Percentiles rank a stretch among this genome's conserved stretches.
phyloP scores from a whole-genome alignment of 176 grass and related monocot species.

The Stipa capillata region DNA sequence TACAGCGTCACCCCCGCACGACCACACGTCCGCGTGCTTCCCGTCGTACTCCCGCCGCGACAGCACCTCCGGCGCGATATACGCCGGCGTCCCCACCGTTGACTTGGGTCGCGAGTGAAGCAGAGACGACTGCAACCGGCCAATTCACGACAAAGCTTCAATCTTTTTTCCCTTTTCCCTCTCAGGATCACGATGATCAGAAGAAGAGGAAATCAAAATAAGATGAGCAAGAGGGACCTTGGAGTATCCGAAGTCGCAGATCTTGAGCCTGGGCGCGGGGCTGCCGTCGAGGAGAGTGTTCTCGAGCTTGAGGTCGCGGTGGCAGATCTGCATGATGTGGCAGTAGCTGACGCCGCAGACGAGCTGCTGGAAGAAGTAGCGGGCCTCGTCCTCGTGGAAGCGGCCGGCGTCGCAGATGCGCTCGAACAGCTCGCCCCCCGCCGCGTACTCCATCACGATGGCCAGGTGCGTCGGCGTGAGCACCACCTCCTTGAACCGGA shows the following conservation, averaged over 20 bases:
- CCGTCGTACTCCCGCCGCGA: conserved; percentile 55
- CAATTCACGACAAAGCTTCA: too few species aligned
- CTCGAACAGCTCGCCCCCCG: conserved; percentile 93
- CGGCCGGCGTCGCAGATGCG: conserved; percentile 78
- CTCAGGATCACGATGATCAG: too few species aligned
- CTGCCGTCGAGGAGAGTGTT: conserved; percentile 92
- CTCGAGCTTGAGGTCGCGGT: conserved; percentile 89
- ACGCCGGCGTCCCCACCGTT: conserved; percentile 68
- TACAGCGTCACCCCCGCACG: conserved; percentile 85
- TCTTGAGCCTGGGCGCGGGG: conserved; percentile 78
- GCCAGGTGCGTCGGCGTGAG: conserved; percentile 76
- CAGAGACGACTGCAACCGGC: conserved; percentile 45
- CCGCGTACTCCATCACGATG: conserved; percentile 95
- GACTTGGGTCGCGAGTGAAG: conserved; percentile 69
- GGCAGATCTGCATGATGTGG: conserved; percentile 84
- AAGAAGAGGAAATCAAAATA: conserved; percentile 17
- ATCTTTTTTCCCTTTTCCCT: too few species aligned
- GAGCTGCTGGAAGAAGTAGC: conserved; percentile 98
- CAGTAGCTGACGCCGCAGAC: conserved; percentile 82
- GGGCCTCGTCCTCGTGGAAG: conserved; percentile 79
- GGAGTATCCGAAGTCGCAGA: conserved; percentile 88
- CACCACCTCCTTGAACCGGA: conserved; percentile 91
- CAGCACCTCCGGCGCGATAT: conserved; percentile 79
- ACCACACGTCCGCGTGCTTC: conserved; percentile 92
- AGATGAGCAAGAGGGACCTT: conserved; percentile 18